Evolutionary conservation across 176 grass and related monocot genomes (phyloP).

Genomic region (Rhynchospora tenuis): DNA sequence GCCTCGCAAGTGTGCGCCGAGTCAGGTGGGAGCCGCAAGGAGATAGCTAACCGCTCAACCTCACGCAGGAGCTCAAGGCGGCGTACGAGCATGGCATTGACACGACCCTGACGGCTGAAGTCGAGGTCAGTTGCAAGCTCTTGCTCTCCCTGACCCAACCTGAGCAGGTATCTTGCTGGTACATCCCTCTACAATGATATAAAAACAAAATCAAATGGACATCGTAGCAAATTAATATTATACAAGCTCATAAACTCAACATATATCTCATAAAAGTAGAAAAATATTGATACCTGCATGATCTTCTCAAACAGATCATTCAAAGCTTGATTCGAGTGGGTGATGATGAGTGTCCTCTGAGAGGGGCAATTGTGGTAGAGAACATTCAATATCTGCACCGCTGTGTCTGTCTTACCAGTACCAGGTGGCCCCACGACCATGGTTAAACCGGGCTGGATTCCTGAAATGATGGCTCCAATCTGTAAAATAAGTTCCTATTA

Average conservation of each 20-base stretch:
- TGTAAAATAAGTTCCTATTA: constrained; percentile 40
- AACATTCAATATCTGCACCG: constrained; percentile 98
- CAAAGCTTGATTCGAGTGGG: constrained; percentile 97
- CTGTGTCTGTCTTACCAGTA: constrained; percentile 98
- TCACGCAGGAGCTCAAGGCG: constrained; percentile 76
- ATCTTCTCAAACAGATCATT: constrained; percentile 99
- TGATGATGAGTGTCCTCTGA: constrained; percentile 96
- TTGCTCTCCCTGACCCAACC: constrained; percentile 99
- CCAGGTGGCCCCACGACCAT: constrained; percentile 99
- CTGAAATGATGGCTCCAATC: constrained; percentile 93
- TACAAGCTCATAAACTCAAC: neutral
- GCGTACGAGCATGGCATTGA: constrained; percentile 92
- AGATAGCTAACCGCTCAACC: constrained; percentile 80
- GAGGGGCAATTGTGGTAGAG: constrained; percentile 99
- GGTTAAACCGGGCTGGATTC: constrained; percentile 87
- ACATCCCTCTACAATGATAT: constrained; percentile 72
- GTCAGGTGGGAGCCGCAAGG: constrained; percentile 89
- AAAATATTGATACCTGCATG: constrained; percentile 69
- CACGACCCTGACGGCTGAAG: constrained; percentile 97
- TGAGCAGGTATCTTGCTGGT: constrained; percentile 94
- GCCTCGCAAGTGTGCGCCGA: constrained; percentile 96
- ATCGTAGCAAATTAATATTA: neutral
- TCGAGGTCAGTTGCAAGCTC: constrained; percentile 99
- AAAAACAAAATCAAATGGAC: neutral
- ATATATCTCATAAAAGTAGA: neutral